These are phyloP conservation scores for Smithsoniella earleae DNA, from an alignment of 163 green algal species.

Conservation along the genomic window DNA sequence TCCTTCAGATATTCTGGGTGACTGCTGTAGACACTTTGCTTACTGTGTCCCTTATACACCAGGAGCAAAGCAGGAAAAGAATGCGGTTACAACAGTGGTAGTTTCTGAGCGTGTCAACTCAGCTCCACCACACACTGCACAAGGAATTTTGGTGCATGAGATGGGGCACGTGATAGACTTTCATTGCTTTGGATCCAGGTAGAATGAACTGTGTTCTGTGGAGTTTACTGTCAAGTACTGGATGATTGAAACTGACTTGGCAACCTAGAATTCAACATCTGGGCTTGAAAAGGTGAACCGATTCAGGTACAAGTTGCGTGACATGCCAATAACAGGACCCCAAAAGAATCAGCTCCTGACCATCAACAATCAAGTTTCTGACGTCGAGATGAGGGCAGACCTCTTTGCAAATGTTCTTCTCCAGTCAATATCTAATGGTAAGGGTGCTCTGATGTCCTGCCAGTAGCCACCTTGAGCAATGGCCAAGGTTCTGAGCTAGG, in stretches of 20 bases:
- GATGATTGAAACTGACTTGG: neutral
- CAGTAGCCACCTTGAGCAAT: too few relatives aligned
- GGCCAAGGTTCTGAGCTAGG: too few relatives aligned
- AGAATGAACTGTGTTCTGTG: neutral
- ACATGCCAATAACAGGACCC: neutral
- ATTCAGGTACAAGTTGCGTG: neutral
- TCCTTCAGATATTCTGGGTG: neutral
- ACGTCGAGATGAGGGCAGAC: slow-evolving; percentile 17
- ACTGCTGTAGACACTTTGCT: slow-evolving; percentile 30
- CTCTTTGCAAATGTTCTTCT: neutral
- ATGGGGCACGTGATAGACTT: slow-evolving; percentile 27
- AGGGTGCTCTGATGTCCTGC: too few relatives aligned
- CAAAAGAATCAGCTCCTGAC: neutral
- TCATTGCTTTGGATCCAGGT: slow-evolving; percentile 2
- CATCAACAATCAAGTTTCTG: neutral
- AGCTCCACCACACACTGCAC: neutral
- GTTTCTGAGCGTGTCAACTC: slow-evolving; percentile 9
- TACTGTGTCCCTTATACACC: slow-evolving; percentile 29
- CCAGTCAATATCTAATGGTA: neutral
- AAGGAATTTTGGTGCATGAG: neutral
- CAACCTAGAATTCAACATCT: neutral
- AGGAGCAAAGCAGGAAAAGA: neutral
- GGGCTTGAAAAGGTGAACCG: neutral
- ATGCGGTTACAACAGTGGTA: neutral
- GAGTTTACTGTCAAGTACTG: neutral